A percentile compares a stretch with the other conserved stretches of the same genome.
phyloP scores from a whole-genome alignment of 2,329 filamentous ascomycete genomes.

The Aureobasidium vineae region DNA sequence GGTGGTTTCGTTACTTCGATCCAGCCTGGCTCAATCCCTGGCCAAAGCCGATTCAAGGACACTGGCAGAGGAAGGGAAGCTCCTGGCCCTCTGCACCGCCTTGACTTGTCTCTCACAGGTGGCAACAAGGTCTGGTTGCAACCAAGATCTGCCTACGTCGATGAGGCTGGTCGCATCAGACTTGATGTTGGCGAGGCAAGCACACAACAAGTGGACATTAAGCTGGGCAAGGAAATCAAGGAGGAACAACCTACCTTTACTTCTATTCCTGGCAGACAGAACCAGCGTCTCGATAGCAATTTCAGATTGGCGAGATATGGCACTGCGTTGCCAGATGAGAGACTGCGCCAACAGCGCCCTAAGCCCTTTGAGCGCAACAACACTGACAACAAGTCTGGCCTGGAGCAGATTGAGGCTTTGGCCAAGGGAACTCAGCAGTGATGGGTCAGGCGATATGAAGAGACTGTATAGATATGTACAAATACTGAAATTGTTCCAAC shows the following conservation, averaged over 20 bases:
- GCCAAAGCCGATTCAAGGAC: conserved; percentile 36
- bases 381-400: conserved; percentile 8
- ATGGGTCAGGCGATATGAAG: not conserved
- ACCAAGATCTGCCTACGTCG: conserved; percentile 48
- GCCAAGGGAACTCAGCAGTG: not conserved
- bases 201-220: conserved; percentile 38
- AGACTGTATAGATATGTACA: conserved; percentile 25
- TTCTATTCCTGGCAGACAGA: not conserved
- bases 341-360: conserved; percentile 27
- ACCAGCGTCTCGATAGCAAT: not conserved
- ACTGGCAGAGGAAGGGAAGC: conserved; percentile 31
- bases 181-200: conserved; percentile 39
- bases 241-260: not conserved
- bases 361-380: conserved; percentile 34
- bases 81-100: conserved; percentile 40
- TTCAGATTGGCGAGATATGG: conserved; percentile 33
- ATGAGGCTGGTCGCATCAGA: conserved; percentile 46
- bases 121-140: conserved; percentile 55
- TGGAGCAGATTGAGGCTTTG: conserved; percentile 24
- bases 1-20: conserved; percentile 47
- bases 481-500: not conserved
- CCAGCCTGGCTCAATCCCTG: conserved; percentile 1
- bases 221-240: conserved; percentile 29
- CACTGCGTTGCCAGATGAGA: conserved; percentile 32
- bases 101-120: conserved; percentile 48